Conservation (phyloP, 1,139 yeast species). For the Debaryomyces fabryi region DNA sequence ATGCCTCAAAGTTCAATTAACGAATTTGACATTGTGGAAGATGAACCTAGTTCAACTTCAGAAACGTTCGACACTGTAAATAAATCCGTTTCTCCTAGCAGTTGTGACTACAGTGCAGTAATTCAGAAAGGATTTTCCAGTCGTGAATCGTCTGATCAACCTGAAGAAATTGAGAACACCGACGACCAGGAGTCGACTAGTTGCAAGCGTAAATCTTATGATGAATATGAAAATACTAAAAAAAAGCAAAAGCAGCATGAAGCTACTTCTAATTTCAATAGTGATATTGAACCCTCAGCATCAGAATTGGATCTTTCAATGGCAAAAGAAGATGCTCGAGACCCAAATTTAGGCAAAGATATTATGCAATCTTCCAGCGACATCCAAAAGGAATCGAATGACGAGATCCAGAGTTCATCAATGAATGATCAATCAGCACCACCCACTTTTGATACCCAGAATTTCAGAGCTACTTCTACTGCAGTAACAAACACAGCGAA, state of each 20-base stretch:
- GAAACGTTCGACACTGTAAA: no score
- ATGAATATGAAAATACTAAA: background rate
- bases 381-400: background rate
- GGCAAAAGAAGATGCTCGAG: background rate
- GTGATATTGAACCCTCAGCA: background rate
- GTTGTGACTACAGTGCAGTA: conserved; percentile 5
- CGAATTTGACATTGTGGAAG: background rate
- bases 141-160: background rate
- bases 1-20: conserved; percentile 5
- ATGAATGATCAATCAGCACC: background rate
- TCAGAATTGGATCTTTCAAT: background rate
- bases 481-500: background rate
- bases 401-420: background rate
- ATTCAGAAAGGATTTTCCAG: conserved; percentile 8
- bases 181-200: background rate
- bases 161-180: background rate
- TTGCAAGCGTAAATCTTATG: background rate
- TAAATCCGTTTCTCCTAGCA: background rate
- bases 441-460: background rate
- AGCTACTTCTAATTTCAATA: background rate
- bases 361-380: background rate
- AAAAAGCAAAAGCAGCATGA: background rate
- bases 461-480: background rate
- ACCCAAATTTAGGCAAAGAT: background rate
- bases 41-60: background rate